Evolutionary conservation across 2,329 filamentous ascomycete species (phyloP), one percentile per base, ranked within the genome.

Genomic region (Fusarium annulatum): DNA sequence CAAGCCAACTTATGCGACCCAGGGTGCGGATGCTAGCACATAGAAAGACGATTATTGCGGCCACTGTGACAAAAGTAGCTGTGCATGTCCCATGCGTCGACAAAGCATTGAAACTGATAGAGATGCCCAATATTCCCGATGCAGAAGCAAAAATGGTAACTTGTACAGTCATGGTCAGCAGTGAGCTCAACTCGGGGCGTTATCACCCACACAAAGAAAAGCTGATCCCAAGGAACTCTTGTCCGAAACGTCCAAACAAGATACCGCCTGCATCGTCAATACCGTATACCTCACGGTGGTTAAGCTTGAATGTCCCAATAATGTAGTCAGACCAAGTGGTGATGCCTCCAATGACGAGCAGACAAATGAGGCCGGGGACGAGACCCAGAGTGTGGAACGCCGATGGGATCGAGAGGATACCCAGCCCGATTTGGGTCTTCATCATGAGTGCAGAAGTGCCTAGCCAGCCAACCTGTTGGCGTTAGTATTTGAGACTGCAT

Each of bases 241-340:
- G 82, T 2, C 86, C 86, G 9, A 83, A 62, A 3, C 79, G 81
- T n/a, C 87, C 87, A 71, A 87, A 86, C 18, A 89, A 80, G 39
- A 88, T 79, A 7, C 69, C 70, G 26, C 86, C 87, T 2, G 85
- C 87, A 70, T 89, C 87, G 60, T 88, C 87, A 63, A 89, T 87
- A 43, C 86, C 83, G 72, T 89, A 88, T 2, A 88, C 85, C 49
- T 86, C 81, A 3, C 83, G 83, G 71, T 89, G 87, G 23, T 80
- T 79, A 26, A 86, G 74, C 76, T 89, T 89, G 80, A 89, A 89
- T 15, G 81, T 78, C 16, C 85, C 86, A 15, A 87, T 80, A 28
- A 86, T 84, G 69, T 85, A 86, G 65, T 82, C 82, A 8, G 85
- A 86, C 86, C 86, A 87, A 1, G 84, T 86, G 0, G 85, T 87